Evolutionary conservation across 768 basidiomycete species (phyloP).

Genomic region (Amanita rimosa): DNA sequence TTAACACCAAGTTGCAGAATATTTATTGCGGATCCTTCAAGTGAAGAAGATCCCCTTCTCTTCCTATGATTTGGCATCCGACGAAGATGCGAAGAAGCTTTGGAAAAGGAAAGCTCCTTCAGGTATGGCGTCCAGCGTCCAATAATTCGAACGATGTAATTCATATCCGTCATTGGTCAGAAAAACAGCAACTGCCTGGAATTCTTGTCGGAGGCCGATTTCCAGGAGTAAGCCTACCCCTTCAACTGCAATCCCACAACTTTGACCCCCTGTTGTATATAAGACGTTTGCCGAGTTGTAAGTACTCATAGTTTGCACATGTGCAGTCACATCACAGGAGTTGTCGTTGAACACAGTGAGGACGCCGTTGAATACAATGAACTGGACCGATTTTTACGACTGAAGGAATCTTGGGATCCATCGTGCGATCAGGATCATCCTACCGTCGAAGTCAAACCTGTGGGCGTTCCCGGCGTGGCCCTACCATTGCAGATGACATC

Average conservation of each 20-base stretch:
- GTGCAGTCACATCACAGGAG: slow-evolving; percentile 3
- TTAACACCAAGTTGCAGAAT: slow-evolving; percentile 37
- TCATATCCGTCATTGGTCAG: slow-evolving; percentile 23
- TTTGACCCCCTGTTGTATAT: slow-evolving; percentile 5
- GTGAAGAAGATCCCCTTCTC: slow-evolving; percentile 77
- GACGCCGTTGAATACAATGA: slow-evolving; percentile 76
- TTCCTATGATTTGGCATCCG: slow-evolving; percentile 78
- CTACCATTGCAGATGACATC: slow-evolving; percentile 73
- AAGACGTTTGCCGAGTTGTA: slow-evolving; percentile 72
- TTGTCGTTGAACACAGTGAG: slow-evolving; percentile 35
- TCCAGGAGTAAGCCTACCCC: slow-evolving; percentile 50
- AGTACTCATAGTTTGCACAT: slow-evolving; percentile 14
- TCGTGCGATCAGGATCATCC: slow-evolving; percentile 50
- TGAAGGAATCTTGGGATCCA: slow-evolving; percentile 59
- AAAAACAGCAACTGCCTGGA: slow-evolving; percentile 78
- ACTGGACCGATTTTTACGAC: slow-evolving; percentile 58
- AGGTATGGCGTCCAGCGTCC: slow-evolving; percentile 24
- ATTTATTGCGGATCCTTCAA: slow-evolving; percentile 71
- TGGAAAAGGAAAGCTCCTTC: slow-evolving; percentile 76
- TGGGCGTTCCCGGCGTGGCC: slow-evolving; percentile 75
- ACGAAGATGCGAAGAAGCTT: slow-evolving; percentile 65
- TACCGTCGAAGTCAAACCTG: slow-evolving; percentile 41
- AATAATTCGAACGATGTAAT: neutral
- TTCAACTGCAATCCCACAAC: neutral
- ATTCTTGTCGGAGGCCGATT: slow-evolving; percentile 70